These are phyloP conservation scores for Begonia peltatifolia DNA, from an alignment of 306 rosid genomes.

Conservation along the genomic window DNA sequence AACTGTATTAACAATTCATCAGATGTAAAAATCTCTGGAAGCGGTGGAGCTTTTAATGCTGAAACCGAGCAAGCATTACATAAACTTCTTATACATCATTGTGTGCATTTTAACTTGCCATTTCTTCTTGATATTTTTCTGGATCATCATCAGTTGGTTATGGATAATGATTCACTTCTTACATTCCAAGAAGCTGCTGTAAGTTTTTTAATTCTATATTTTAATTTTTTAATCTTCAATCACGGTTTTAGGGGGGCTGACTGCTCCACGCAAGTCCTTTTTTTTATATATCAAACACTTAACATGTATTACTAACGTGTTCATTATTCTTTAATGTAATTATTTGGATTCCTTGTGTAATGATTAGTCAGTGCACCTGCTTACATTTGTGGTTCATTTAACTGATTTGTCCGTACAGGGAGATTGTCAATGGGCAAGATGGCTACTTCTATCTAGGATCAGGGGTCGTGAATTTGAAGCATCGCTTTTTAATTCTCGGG, in stretches of 20 bases:
- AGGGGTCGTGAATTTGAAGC: constrained; percentile 80
- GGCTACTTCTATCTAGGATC: constrained; percentile 73
- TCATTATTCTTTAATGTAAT: too few species aligned
- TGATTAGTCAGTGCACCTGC: not conserved
- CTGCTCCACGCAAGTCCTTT: too few species aligned
- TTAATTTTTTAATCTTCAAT: too few species aligned
- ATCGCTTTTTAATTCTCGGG: constrained; percentile 79
- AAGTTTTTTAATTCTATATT: constrained; percentile 25
- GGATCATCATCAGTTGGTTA: constrained; percentile 48
- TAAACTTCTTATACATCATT: constrained; percentile 52
- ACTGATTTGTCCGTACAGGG: constrained; percentile 36
- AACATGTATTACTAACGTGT: too few species aligned
- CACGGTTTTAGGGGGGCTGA: too few species aligned
- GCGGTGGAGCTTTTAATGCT: constrained; percentile 10
- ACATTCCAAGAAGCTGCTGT: constrained; percentile 69
- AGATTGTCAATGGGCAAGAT: constrained; percentile 88
- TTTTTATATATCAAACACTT: too few species aligned
- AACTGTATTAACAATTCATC: constrained; percentile 32
- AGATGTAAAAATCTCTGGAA: constrained; percentile 16
- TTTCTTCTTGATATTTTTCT: constrained; percentile 83
- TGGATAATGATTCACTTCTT: constrained; percentile 44
- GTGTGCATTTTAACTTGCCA: constrained; percentile 62
- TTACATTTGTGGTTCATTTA: constrained; percentile 17
- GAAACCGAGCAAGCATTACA: constrained; percentile 53
- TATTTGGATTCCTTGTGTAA: not conserved